These are phyloP conservation scores for Beta lomatogona DNA, from an alignment of 179 eudicot species.

Conservation along the genomic window DNA sequence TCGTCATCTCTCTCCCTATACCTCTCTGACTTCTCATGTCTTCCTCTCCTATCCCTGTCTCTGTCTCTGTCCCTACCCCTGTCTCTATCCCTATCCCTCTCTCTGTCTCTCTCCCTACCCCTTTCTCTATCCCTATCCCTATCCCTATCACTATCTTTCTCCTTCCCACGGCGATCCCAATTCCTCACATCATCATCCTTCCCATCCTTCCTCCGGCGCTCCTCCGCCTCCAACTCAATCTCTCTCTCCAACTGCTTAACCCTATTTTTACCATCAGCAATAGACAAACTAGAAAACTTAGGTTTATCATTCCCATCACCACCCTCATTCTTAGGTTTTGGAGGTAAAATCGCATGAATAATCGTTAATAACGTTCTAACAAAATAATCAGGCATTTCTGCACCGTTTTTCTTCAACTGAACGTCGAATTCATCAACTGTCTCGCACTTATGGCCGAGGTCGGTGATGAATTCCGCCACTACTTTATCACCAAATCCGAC, in stretches of 20 bases:
- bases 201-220: constrained; percentile 18
- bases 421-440: constrained; percentile 67
- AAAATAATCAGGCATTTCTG: constrained; percentile 90
- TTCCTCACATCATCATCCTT: constrained; percentile 14
- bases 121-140: constrained; percentile 26
- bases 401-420: constrained; percentile 63
- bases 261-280: constrained; percentile 64
- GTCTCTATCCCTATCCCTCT: background rate
- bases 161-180: constrained; percentile 30
- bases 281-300: constrained; percentile 51
- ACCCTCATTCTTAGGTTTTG: constrained; percentile 27
- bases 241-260: constrained; percentile 76
- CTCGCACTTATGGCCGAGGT: constrained; percentile 58
- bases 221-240: constrained; percentile 63
- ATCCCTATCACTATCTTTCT: constrained; percentile 21
- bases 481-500: constrained; percentile 68
- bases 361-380: constrained; percentile 65
- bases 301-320: constrained; percentile 25
- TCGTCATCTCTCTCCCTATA: constrained; percentile 18
- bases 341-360: constrained; percentile 88
- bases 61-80: constrained; percentile 8
- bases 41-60: constrained; percentile 8
- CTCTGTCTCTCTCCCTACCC: constrained; percentile 6
- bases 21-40: constrained; percentile 1
- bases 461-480: constrained; percentile 75